phyloP scores from a whole-genome alignment of 202 grass and related monocot species.

The Elaeis oleifera region DNA sequence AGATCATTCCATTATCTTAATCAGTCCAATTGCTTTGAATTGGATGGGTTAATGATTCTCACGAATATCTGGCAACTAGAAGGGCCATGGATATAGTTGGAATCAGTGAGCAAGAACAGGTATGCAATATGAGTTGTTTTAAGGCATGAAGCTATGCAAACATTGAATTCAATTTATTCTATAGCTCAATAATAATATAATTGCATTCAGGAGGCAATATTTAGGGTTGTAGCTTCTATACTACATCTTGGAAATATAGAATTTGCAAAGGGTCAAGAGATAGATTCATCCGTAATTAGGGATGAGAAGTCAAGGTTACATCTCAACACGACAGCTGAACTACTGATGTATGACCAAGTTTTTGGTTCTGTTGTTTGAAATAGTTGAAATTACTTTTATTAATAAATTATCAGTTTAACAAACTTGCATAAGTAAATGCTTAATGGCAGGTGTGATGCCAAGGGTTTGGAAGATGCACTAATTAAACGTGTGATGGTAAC shows the following conservation, averaged over 20 bases:
- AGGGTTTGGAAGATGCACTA: conserved; percentile 74
- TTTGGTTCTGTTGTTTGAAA: conserved; percentile 17
- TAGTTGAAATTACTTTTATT: not conserved
- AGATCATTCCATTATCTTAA: conserved; percentile 22
- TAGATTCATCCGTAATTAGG: conserved; percentile 86
- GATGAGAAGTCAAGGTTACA: conserved; percentile 90
- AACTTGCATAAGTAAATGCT: conserved; percentile 15
- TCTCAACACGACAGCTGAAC: conserved; percentile 77
- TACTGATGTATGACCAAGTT: conserved; percentile 62
- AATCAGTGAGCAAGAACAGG: conserved; percentile 19
- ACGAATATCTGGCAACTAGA: conserved; percentile 18
- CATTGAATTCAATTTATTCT: too few relatives aligned
- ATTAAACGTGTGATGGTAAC: conserved; percentile 85
- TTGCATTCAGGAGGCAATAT: conserved; percentile 79
- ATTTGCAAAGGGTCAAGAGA: conserved; percentile 75
- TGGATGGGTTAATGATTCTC: conserved; percentile 20
- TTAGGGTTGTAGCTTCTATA: conserved; percentile 89
- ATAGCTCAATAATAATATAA: not conserved
- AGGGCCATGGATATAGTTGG: conserved; percentile 28
- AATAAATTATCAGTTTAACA: not conserved
- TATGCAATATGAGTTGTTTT: not conserved
- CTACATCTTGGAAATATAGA: conserved; percentile 97
- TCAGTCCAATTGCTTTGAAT: conserved; percentile 20
- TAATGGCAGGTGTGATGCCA: conserved; percentile 55
- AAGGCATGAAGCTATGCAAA: too few relatives aligned